Conservation (phyloP, 805 yeast species). For the Ogataea neopini region DNA sequence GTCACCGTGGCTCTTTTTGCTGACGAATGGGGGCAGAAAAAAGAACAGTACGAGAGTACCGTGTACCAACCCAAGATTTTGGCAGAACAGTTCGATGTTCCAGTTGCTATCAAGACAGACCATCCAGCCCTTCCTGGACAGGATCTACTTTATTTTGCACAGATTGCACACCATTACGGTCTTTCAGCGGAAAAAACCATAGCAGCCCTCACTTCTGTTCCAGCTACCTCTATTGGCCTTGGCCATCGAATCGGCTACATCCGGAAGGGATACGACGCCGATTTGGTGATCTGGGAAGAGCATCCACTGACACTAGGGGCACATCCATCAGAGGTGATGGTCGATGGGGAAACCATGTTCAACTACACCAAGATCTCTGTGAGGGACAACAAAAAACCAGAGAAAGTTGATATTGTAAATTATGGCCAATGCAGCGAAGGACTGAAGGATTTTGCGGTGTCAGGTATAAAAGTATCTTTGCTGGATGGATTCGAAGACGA, state of each 20-base stretch:
- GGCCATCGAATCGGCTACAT: neutral
- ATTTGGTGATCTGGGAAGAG: neutral
- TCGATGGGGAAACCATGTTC: neutral
- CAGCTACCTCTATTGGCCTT: neutral
- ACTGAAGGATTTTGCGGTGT: neutral
- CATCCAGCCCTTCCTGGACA: slow-evolving; percentile 1
- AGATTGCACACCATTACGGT: neutral
- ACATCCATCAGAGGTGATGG: neutral
- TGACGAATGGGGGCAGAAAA: slow-evolving; percentile 1
- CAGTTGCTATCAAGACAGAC: neutral
- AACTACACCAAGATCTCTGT: neutral
- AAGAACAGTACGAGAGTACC: neutral
- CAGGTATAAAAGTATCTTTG: neutral
- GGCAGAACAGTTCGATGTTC: neutral
- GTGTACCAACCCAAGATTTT: neutral
- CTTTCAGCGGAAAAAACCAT: neutral
- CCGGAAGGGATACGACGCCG: neutral
- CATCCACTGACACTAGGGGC: neutral
- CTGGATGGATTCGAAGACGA: neutral
- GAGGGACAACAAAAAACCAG: neutral
- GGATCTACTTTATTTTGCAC: neutral
- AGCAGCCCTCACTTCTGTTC: neutral
- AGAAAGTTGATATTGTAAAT: neutral
- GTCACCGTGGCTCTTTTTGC: neutral
- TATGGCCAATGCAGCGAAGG: neutral